Conservation (phyloP, 257 asterid species). For the Solanum raphanifolium region DNA sequence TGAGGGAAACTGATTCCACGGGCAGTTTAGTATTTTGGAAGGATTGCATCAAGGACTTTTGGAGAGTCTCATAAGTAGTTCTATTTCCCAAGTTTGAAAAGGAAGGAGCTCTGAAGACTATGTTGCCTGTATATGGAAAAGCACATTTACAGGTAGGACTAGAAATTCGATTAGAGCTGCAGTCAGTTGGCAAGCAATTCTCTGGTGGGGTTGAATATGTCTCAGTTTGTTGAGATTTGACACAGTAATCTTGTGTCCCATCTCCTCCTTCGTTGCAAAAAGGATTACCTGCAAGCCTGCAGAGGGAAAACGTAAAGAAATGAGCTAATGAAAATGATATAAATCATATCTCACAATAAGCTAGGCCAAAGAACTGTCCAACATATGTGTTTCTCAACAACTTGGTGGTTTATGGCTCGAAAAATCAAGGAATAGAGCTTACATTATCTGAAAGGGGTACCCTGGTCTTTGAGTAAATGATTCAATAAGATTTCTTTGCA, state of each 20-base stretch:
- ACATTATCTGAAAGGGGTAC: slow-evolving; percentile 34
- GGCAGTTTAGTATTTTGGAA: slow-evolving; percentile 36
- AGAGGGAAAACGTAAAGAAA: background rate
- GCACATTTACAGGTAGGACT: slow-evolving; percentile 77
- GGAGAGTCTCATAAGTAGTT: slow-evolving; percentile 26
- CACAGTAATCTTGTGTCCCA: slow-evolving; percentile 29
- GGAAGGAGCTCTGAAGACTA: slow-evolving; percentile 64
- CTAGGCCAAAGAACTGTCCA: background rate
- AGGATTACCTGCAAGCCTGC: slow-evolving; percentile 58
- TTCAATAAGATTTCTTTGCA: slow-evolving; percentile 31
- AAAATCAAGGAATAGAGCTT: slow-evolving; percentile 5
- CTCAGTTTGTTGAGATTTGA: slow-evolving; percentile 12
- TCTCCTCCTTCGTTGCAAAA: slow-evolving; percentile 34
- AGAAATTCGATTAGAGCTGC: slow-evolving; percentile 26
- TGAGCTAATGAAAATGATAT: background rate
- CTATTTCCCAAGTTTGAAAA: slow-evolving; percentile 59
- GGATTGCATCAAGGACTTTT: slow-evolving; percentile 24
- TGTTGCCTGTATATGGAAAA: slow-evolving; percentile 61
- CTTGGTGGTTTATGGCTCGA: background rate
- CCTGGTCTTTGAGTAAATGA: slow-evolving; percentile 23
- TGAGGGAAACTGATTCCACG: slow-evolving; percentile 63
- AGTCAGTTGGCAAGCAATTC: slow-evolving; percentile 35
- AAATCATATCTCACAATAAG: background rate
- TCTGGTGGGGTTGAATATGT: slow-evolving; percentile 39
- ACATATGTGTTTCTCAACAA: background rate